phyloP scores from a whole-genome alignment of 768 basidiomycete species.

The Mycena galopus region DNA sequence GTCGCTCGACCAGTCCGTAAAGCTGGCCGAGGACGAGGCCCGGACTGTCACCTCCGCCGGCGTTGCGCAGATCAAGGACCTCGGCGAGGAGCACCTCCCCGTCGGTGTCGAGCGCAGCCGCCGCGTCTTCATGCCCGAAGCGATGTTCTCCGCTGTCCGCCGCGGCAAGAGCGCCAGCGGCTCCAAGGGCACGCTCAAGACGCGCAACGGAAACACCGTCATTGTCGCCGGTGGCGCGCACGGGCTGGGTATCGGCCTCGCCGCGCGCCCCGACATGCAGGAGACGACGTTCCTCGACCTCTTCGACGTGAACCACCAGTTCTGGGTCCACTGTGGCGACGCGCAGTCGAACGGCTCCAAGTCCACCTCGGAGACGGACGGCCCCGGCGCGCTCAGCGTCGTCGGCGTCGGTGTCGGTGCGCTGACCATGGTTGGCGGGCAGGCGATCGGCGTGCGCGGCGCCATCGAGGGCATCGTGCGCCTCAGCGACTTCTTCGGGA shows the following conservation, averaged over 20 bases:
- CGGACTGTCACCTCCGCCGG: constrained; percentile 73
- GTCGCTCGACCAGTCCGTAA: constrained; percentile 85
- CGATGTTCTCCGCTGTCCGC: constrained; percentile 86
- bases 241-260: constrained; percentile 87
- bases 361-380: constrained; percentile 44
- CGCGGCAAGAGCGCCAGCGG: constrained; percentile 54
- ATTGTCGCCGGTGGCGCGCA: constrained; percentile 83
- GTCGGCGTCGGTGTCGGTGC: constrained; percentile 87
- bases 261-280: constrained; percentile 80
- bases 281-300: constrained; percentile 88
- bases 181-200: constrained; percentile 56
- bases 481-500: constrained; percentile 82
- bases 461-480: constrained; percentile 85
- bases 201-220: constrained; percentile 54
- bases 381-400: constrained; percentile 76
- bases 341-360: constrained; percentile 45
- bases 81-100: constrained; percentile 86
- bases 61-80: constrained; percentile 72
- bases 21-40: constrained; percentile 86
- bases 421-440: constrained; percentile 90
- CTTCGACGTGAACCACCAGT: constrained; percentile 87
- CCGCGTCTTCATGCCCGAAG: constrained; percentile 95
- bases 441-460: constrained; percentile 80
- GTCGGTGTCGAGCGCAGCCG: constrained; percentile 84
- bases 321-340: constrained; percentile 79